Conservation (phyloP, 192 early-diverging fungal species). For the Coemansia sp. region DNA sequence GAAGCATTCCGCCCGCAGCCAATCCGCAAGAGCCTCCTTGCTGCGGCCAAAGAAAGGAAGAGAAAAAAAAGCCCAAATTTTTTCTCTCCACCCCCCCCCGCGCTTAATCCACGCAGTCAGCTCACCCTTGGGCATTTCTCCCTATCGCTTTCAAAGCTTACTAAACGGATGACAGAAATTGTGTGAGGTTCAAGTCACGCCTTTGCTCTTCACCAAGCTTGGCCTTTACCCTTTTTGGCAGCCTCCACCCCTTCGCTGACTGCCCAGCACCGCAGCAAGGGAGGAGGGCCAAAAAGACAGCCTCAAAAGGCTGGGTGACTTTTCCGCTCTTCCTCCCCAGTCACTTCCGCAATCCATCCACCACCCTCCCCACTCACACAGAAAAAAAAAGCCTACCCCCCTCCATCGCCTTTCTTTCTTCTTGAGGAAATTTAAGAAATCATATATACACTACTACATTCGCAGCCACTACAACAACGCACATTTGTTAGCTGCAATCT, state of each 20-base stretch:
- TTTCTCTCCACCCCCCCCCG: conserved; percentile 1
- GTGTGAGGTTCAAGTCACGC: conserved; percentile 2
- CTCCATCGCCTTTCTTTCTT: conserved; percentile 1
- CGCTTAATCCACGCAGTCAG: background rate
- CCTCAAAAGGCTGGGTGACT: conserved; percentile 7
- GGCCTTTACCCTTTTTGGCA: no score
- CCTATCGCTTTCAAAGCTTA: background rate
- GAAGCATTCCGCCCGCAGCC: background rate
- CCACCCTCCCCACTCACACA: background rate
- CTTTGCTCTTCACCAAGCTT: background rate
- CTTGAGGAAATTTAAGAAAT: conserved; percentile 2
- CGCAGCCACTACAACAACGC: background rate
- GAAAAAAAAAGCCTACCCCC: background rate
- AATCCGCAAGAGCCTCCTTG: conserved; percentile 2
- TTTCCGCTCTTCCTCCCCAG: conserved; percentile 2
- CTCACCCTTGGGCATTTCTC: background rate
- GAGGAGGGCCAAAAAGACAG: background rate
- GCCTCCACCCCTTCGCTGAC: background rate
- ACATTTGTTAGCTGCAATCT: background rate
- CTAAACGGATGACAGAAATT: background rate
- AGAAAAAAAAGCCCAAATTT: background rate
- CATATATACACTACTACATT: background rate
- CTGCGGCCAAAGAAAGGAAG: background rate
- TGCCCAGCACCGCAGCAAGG: conserved; percentile 8
- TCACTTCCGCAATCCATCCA: conserved; percentile 12